Evolutionary conservation across 768 basidiomycete genomes (phyloP).

Genomic region (Phanerochaete sordida): DNA sequence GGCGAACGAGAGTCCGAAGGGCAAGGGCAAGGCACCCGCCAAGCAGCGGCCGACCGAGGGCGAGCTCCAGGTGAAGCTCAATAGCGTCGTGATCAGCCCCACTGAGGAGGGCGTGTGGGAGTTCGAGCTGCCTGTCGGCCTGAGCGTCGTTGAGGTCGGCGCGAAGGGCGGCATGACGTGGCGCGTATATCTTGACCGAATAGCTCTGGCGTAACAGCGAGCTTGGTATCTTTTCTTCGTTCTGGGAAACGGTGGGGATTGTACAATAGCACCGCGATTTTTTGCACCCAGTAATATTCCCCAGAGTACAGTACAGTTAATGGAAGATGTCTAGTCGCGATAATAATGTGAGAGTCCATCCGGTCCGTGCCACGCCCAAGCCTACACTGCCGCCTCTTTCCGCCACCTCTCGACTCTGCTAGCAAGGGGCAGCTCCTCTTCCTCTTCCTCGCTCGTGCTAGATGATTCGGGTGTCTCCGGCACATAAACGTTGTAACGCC

Average conservation of each 20-base stretch:
- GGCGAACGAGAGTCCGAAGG: conserved; percentile 12
- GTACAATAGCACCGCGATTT: not conserved
- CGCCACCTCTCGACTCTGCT: conserved; percentile 24
- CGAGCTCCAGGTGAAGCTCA: conserved; percentile 61
- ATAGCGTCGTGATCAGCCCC: conserved; percentile 45
- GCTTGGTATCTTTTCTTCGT: not conserved
- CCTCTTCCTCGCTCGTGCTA: conserved; percentile 38
- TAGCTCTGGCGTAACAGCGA: not conserved
- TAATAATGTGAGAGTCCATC: not conserved
- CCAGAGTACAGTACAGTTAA: not conserved
- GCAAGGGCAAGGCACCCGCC: conserved; percentile 16
- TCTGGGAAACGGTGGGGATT: not conserved
- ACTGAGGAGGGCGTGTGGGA: conserved; percentile 56
- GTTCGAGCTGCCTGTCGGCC: conserved; percentile 53
- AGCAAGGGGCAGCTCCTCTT: conserved; percentile 26
- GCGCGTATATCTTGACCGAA: conserved; percentile 55
- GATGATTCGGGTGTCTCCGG: conserved; percentile 48
- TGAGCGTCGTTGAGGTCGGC: conserved; percentile 67
- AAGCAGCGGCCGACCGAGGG: conserved; percentile 29
- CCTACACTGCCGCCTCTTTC: conserved; percentile 7
- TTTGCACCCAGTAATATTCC: not conserved
- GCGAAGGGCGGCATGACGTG: conserved; percentile 66
- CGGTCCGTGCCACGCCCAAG: not conserved
- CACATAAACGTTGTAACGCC: conserved; percentile 66
- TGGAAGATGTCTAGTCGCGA: not conserved